phyloP scores from a whole-genome alignment of 257 asterid species.

The Haberlea rhodopensis region DNA sequence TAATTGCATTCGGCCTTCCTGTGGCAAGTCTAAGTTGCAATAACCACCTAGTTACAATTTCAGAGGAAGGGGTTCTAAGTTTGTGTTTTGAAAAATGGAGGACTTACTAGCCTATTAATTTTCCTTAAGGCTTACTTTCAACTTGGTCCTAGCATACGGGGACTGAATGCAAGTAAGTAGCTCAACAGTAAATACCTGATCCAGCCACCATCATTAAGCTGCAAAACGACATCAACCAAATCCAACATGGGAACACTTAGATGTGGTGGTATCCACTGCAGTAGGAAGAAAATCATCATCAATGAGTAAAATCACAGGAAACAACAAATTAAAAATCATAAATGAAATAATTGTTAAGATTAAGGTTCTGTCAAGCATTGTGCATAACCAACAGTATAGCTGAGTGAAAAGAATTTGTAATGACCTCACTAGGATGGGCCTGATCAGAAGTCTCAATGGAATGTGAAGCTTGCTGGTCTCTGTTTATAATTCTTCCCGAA shows the following conservation, averaged over 20 bases:
- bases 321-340: slow-evolving; percentile 14
- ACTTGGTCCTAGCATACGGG: too few relatives aligned
- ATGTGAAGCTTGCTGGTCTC: slow-evolving; percentile 38
- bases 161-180: too few relatives aligned
- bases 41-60: background rate
- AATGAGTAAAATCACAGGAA: slow-evolving; percentile 15
- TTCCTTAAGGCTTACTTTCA: too few relatives aligned
- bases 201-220: slow-evolving; percentile 99
- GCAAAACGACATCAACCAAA: slow-evolving; percentile 86
- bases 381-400: slow-evolving; percentile 6
- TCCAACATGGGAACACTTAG: too few relatives aligned
- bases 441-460: slow-evolving; percentile 48
- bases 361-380: slow-evolving; percentile 7
- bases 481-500: slow-evolving; percentile 35
- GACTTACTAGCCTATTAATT: background rate
- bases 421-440: slow-evolving; percentile 80
- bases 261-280: slow-evolving; percentile 94
- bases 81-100: background rate
- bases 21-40: background rate
- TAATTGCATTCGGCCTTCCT: background rate
- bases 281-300: slow-evolving; percentile 27
- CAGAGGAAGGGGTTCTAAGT: background rate
- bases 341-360: slow-evolving; percentile 1
- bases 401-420: slow-evolving; percentile 10
- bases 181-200: slow-evolving; percentile 92